These are phyloP conservation scores for Penicillium oxalicum DNA, from an alignment of 2,329 filamentous ascomycete genomes.

Conservation along the genomic window DNA sequence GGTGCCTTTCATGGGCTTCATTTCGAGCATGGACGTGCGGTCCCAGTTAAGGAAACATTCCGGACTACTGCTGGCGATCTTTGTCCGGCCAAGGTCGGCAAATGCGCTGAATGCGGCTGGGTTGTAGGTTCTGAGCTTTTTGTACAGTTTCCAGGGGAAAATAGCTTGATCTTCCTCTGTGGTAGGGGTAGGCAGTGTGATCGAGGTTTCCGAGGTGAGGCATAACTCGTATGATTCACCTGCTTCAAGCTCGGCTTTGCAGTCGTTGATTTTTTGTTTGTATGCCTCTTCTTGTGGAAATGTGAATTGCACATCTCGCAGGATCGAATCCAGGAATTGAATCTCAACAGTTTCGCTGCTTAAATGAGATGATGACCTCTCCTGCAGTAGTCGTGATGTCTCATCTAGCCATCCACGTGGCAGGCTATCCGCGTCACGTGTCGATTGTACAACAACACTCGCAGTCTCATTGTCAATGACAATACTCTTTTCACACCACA, in stretches of 20 bases:
- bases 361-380: not conserved
- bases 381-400: constrained; percentile 22
- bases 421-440: constrained; percentile 41
- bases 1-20: constrained; percentile 94
- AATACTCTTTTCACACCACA: constrained; percentile 70
- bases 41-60: constrained; percentile 79
- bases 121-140: constrained; percentile 62
- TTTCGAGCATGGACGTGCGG: constrained; percentile 45
- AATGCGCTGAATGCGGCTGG: constrained; percentile 83
- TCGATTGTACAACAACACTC: constrained; percentile 61
- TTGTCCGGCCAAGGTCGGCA: constrained; percentile 61
- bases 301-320: constrained; percentile 24
- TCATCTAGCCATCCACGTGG: constrained; percentile 44
- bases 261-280: constrained; percentile 59
- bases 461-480: constrained; percentile 66
- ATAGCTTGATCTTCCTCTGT: constrained; percentile 21
- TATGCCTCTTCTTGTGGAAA: constrained; percentile 49
- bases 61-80: constrained; percentile 75
- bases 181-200: constrained; percentile 41
- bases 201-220: constrained; percentile 67
- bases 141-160: constrained; percentile 66
- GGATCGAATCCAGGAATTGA: constrained; percentile 27
- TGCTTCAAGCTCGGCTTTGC: constrained; percentile 65
- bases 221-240: constrained; percentile 85
- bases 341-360: constrained; percentile 11